These are phyloP conservation scores for Aspergillus kassunensis DNA, from an alignment of 495 filamentous ascomycete genomes.

Conservation along the genomic window DNA sequence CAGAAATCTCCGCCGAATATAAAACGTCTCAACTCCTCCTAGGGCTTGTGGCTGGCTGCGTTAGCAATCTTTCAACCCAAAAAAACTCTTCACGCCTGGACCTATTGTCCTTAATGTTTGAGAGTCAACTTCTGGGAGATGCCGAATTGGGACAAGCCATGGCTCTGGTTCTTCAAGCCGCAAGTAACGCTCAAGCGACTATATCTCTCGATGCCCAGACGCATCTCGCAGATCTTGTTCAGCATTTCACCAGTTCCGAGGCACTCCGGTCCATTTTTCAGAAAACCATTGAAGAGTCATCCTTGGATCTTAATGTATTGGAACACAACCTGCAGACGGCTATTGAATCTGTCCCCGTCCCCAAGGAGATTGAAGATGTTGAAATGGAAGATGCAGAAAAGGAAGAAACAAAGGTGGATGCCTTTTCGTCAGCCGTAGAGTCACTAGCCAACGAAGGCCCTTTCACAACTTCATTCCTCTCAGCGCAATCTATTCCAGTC, in stretches of 20 bases:
- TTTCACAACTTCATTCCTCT: slow-evolving; percentile 35
- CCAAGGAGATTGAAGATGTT: slow-evolving; percentile 45
- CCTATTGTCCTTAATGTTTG: slow-evolving; percentile 57
- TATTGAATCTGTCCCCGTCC: slow-evolving; percentile 45
- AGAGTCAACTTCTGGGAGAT: slow-evolving; percentile 56
- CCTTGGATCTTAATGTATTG: slow-evolving; percentile 62
- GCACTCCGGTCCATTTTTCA: slow-evolving; percentile 56
- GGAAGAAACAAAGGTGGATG: slow-evolving; percentile 29
- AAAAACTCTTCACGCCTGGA: slow-evolving; percentile 53
- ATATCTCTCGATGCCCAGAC: slow-evolving; percentile 51
- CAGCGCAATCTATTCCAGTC: slow-evolving; percentile 30
- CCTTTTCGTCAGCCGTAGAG: slow-evolving; percentile 35
- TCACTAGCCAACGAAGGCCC: slow-evolving; percentile 27
- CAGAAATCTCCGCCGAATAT: slow-evolving; percentile 59
- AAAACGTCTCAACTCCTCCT: slow-evolving; percentile 69
- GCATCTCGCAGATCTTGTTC: slow-evolving; percentile 58
- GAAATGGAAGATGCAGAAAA: slow-evolving; percentile 45
- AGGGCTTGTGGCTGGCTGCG: slow-evolving; percentile 62
- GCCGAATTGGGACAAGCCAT: slow-evolving; percentile 58
- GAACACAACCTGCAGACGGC: slow-evolving; percentile 67
- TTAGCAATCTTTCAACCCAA: slow-evolving; percentile 60
- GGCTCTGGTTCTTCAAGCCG: slow-evolving; percentile 53
- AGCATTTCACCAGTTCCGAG: slow-evolving; percentile 52
- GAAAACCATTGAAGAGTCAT: slow-evolving; percentile 53
- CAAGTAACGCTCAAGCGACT: slow-evolving; percentile 30